Conservation (phyloP, 805 yeast species). For the Lipomyces sp. region DNA sequence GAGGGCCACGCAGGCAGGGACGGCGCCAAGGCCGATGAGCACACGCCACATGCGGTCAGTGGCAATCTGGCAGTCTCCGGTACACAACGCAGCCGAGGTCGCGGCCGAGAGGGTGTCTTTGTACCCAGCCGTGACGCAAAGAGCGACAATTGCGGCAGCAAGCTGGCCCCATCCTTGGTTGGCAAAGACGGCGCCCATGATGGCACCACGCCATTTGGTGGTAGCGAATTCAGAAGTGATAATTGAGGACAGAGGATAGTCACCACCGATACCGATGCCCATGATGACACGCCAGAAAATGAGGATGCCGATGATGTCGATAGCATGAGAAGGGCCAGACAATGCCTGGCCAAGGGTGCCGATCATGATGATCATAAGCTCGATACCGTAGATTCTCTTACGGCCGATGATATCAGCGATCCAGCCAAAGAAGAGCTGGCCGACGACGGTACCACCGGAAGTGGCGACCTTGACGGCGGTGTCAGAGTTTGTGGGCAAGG, state of each 20-base stretch:
- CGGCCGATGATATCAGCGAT: constrained; percentile 83
- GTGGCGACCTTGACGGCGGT: constrained; percentile 86
- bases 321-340: constrained; percentile 60
- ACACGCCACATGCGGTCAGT: constrained; percentile 96
- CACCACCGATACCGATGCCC: constrained; percentile 99
- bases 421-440: constrained; percentile 84
- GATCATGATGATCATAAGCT: constrained; percentile 79
- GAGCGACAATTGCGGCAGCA: constrained; percentile 81
- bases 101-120: constrained; percentile 63
- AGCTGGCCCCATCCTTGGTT: constrained; percentile 98
- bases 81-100: constrained; percentile 63
- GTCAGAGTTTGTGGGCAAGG: constrained; percentile 69
- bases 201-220: constrained; percentile 97
- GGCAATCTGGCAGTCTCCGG: constrained; percentile 68
- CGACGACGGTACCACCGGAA: constrained; percentile 91
- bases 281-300: constrained; percentile 78
- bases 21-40: constrained; percentile 84
- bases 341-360: constrained; percentile 81
- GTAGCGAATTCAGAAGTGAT: constrained; percentile 91
- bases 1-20: constrained; percentile 80
- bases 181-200: constrained; percentile 94
- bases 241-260: constrained; percentile 91
- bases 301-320: constrained; percentile 61
- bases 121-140: constrained; percentile 77
- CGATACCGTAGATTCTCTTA: constrained; percentile 84